Conservation (phyloP, 192 early-diverging fungal species). For the Powellomyces hirtus region DNA sequence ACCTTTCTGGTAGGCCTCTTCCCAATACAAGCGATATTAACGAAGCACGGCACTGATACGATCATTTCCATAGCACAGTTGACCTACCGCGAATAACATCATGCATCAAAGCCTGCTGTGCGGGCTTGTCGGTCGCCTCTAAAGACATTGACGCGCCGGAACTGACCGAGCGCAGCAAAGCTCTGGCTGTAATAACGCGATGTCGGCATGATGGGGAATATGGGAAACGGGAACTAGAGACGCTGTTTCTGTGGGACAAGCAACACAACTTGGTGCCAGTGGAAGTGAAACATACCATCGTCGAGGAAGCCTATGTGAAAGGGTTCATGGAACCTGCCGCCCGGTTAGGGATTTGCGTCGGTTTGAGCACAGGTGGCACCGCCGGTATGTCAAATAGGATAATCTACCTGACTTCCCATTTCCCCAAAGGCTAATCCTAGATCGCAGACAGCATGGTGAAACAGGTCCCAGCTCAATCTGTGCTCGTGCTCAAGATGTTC, state of each 20-base stretch:
- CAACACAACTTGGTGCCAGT: not conserved
- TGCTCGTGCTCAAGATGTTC: not conserved
- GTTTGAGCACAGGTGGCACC: not conserved
- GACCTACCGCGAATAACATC: not conserved
- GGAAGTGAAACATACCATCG: not conserved
- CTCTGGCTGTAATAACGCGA: not conserved
- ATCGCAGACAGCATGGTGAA: not conserved
- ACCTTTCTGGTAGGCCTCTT: slow-evolving; percentile 1
- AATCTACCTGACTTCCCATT: not conserved
- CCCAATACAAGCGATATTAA: not conserved
- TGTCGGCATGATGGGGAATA: not conserved
- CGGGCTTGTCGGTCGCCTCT: not conserved
- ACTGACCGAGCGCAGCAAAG: not conserved
- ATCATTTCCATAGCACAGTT: not conserved
- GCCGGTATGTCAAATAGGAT: not conserved
- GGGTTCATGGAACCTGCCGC: not conserved
- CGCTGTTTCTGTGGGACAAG: not conserved
- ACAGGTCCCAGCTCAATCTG: not conserved
- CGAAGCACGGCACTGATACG: not conserved
- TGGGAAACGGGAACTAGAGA: not conserved
- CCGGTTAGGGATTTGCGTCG: not conserved
- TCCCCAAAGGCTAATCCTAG: not conserved
- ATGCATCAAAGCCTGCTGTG: slow-evolving; percentile 1
- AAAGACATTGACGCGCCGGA: not conserved
- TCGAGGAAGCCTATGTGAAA: not conserved